Conservation (phyloP, 805 yeast species). For the Sugiyamaella qingdaonensis region DNA sequence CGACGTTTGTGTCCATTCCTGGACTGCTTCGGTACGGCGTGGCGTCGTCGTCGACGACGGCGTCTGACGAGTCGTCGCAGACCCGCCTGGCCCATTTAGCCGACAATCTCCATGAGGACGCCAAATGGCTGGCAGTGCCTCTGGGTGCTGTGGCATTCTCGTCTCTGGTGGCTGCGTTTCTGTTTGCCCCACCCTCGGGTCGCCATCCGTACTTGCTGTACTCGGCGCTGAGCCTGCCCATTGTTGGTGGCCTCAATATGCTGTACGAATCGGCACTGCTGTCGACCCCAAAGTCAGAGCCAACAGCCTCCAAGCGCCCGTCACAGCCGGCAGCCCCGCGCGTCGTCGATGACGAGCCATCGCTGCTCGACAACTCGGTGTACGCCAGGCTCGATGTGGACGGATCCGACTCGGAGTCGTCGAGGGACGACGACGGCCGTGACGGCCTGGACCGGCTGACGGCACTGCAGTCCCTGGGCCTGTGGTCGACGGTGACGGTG, state of each 20-base stretch:
- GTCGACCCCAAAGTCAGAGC: not conserved
- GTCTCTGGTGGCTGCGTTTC: slow-evolving; percentile 26
- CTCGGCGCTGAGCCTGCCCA: slow-evolving; percentile 31
- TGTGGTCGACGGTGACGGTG: slow-evolving; percentile 13
- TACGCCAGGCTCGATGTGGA: slow-evolving; percentile 14
- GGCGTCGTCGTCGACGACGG: not conserved
- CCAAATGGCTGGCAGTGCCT: slow-evolving; percentile 13
- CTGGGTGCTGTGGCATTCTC: slow-evolving; percentile 23
- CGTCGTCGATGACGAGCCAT: slow-evolving; percentile 13
- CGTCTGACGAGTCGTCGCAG: not conserved
- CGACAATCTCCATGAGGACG: not conserved
- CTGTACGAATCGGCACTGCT: slow-evolving; percentile 7
- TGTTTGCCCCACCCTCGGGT: slow-evolving; percentile 25
- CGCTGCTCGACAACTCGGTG: slow-evolving; percentile 19
- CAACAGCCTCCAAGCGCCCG: not conserved
- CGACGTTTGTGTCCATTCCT: slow-evolving; percentile 20
- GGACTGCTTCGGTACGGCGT: slow-evolving; percentile 6
- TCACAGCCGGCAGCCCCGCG: not conserved
- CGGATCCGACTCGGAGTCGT: slow-evolving; percentile 4
- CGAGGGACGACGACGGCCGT: not conserved
- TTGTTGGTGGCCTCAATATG: slow-evolving; percentile 7
- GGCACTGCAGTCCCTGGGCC: slow-evolving; percentile 5
- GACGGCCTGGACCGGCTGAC: not conserved
- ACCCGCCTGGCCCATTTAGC: slow-evolving; percentile 1
- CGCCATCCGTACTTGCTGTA: slow-evolving; percentile 35